A percentile compares a stretch with the other conserved stretches of the same genome.
Evolutionary conservation across 2,329 filamentous ascomycete genomes (phyloP).

Genomic region (Xylariomycetidae sp.): DNA sequence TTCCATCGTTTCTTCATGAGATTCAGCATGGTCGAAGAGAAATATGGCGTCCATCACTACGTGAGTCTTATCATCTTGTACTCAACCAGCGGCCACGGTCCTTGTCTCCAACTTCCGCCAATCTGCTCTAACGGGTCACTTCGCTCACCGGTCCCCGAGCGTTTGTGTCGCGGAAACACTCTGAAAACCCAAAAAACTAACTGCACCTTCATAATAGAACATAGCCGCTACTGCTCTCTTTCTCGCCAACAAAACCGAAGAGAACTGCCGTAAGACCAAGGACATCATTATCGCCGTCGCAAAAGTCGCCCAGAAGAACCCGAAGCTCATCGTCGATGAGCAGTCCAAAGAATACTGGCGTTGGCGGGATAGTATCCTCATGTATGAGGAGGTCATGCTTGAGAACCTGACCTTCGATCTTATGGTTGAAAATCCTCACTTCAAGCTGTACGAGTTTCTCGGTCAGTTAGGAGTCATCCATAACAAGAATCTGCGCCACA

Average conservation of each 20-base stretch:
- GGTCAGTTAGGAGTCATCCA: constrained; percentile 68
- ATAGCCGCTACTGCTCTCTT: constrained; percentile 90
- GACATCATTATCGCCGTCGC: constrained; percentile 92
- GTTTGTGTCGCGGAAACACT: no score
- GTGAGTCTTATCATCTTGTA: constrained; percentile 44
- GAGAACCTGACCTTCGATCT: constrained; percentile 93
- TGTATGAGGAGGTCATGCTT: constrained; percentile 87
- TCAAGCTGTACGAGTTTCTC: constrained; percentile 76
- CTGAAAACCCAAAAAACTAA: constrained; percentile 1
- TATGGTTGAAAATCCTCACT: constrained; percentile 83
- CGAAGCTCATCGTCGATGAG: constrained; percentile 82
- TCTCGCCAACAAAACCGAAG: constrained; percentile 93
- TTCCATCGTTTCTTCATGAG: constrained; percentile 97
- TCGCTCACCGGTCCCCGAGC: no score
- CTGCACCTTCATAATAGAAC: constrained; percentile 43
- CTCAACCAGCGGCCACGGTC: not conserved
- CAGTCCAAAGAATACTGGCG: constrained; percentile 98
- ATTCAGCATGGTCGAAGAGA: constrained; percentile 71
- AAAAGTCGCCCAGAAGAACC: constrained; percentile 90
- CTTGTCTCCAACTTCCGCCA: not conserved
- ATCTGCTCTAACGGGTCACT: no score
- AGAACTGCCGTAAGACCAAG: constrained; percentile 93
- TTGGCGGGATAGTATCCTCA: constrained; percentile 91
- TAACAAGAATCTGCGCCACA: constrained; percentile 77
- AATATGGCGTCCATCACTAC: constrained; percentile 82